Conservation (phyloP, 306 rosid species). For the Oxytropis ochrocephala region DNA sequence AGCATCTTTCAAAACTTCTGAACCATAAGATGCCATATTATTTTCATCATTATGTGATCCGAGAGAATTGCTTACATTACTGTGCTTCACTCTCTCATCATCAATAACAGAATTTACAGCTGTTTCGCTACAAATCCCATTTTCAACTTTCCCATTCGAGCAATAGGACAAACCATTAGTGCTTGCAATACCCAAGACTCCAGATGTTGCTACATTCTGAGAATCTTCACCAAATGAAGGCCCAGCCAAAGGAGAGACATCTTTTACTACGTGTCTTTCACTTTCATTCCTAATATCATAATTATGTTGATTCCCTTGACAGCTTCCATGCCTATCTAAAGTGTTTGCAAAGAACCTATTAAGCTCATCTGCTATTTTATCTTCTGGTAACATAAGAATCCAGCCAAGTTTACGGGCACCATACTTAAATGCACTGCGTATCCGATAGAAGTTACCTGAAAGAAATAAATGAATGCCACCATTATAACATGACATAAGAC, state of each 20-base stretch:
- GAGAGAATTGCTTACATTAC: slow-evolving; percentile 18
- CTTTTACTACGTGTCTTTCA: slow-evolving; percentile 21
- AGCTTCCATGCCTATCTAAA: slow-evolving; percentile 55
- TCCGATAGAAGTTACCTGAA: slow-evolving; percentile 75
- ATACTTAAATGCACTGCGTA: slow-evolving; percentile 80
- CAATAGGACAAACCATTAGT: slow-evolving; percentile 23
- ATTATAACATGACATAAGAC: not conserved
- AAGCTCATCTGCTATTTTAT: slow-evolving; percentile 59
- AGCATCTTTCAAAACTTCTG: slow-evolving; percentile 23
- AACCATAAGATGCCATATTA: slow-evolving; percentile 22
- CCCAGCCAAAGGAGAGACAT: slow-evolving; percentile 16
- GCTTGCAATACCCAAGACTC: slow-evolving; percentile 18
- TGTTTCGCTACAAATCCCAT: slow-evolving; percentile 9
- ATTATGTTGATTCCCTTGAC: slow-evolving; percentile 26
- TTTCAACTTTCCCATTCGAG: slow-evolving; percentile 34
- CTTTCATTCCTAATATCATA: slow-evolving; percentile 26
- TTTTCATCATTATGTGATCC: slow-evolving; percentile 25
- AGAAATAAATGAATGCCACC: slow-evolving; percentile 19
- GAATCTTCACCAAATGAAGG: slow-evolving; percentile 24
- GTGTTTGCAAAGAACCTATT: slow-evolving; percentile 57
- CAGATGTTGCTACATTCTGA: slow-evolving; percentile 17
- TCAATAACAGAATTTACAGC: slow-evolving; percentile 21
- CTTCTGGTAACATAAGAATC: slow-evolving; percentile 59
- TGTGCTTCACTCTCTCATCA: slow-evolving; percentile 32
- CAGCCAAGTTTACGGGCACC: slow-evolving; percentile 84